Base-by-base conservation (phyloP, 805 yeast genomes). In the Yamadazyma olivae region DNA sequence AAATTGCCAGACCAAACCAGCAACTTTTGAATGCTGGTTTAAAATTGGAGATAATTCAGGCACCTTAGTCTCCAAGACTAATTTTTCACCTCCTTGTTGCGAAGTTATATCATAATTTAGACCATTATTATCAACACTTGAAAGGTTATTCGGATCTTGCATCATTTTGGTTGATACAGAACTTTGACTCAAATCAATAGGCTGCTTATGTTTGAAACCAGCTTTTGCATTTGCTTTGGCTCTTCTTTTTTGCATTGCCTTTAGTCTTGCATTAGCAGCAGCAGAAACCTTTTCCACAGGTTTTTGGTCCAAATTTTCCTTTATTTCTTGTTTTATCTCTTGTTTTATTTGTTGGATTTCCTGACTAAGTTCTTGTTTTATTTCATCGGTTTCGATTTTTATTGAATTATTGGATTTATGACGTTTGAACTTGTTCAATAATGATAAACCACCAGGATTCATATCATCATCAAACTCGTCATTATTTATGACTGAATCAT, bases 231-330 rank as follows among this genome's bases (percentile, higher is more conserved):
- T 75, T 35, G 77, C 80, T 54, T 84, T 87, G 4, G 95, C 93
- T 53, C 83, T 81, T 51, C 98, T 75, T 50, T 84, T 83, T n/a
- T 96, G 96, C 86, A 91, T 79, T 1, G 96, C 98, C 43, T 87
- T 76, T 71, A 89, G 75, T 56, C 97, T 77, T 0, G 95, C 90
- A 33, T 83, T 81, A 27, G 75, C 45, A 16, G 46, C 44, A 3
- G 46, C 27, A 9, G 42, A 33, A 24, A 46, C 31, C 33, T 16
- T 30, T 43, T 34, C 44, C 32, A 8, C 29, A 12, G 32, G 27
- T 18, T 17, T 19, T 10, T 20, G 27, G 24, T 35, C 30, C 12
- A 28, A 13, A 9, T 3, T 5, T 17, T 15, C 15, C 12, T 31
- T 5, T 21, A 13, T 4, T n/a, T 26, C 30, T n/a, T 19, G 23